Conservation (phyloP, 345 rosid species). For the Salix dunnii region DNA sequence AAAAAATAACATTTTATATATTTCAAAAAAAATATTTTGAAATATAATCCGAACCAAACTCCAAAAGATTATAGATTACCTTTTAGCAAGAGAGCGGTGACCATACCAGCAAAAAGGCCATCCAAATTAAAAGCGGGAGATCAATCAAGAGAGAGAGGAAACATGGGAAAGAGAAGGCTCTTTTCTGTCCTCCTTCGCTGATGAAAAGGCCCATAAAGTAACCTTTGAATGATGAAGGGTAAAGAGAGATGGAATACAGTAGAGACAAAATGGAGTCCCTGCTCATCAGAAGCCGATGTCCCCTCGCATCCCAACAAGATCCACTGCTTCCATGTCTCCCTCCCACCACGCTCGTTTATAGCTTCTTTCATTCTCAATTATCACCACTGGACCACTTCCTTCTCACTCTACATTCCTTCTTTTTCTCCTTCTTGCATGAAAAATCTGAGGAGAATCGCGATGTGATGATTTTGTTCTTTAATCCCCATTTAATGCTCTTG, state of each 20-base stretch:
- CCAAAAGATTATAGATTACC: no score
- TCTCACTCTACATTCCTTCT: background rate
- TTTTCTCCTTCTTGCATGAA: no score
- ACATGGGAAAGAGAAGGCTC: background rate
- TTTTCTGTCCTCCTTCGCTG: background rate
- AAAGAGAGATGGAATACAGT: background rate
- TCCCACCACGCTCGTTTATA: conserved; percentile 29
- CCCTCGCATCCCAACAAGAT: conserved; percentile 59
- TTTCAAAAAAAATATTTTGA: no score
- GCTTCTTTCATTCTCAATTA: conserved; percentile 27
- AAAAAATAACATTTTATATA: no score
- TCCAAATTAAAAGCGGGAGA: background rate
- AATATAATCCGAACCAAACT: no score
- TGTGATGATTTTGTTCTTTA: background rate
- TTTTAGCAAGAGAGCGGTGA: background rate
- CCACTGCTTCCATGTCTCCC: conserved; percentile 47
- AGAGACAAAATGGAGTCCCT: conserved; percentile 34
- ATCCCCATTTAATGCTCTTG: conserved; percentile 6
- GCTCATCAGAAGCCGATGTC: conserved; percentile 40
- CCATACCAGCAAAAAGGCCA: background rate
- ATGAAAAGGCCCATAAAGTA: background rate
- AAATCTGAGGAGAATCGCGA: background rate
- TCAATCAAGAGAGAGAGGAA: background rate
- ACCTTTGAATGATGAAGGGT: background rate
- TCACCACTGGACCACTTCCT: conserved; percentile 18